Evolutionary conservation across 2,329 filamentous ascomycete genomes (phyloP).

Genomic region (Arthrobotrys sphaeroides): DNA sequence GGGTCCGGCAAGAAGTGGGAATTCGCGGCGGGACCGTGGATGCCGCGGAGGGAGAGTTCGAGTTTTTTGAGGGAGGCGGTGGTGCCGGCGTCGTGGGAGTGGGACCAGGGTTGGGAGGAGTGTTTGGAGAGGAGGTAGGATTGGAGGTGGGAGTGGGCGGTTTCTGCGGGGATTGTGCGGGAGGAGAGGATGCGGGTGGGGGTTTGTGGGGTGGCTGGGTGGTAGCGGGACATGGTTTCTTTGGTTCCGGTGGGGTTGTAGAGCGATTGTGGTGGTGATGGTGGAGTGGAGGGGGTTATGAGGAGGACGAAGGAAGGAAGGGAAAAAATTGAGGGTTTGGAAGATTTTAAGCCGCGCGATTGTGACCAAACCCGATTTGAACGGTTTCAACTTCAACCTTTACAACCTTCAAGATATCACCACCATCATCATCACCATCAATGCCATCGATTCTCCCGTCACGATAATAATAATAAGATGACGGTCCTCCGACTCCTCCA

Average conservation of each 20-base stretch:
- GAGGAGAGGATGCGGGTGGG: slow-evolving; percentile 37
- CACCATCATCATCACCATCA: background rate
- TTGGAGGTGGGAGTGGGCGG: slow-evolving; percentile 49
- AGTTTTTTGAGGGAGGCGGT: slow-evolving; percentile 48
- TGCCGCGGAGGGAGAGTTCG: slow-evolving; percentile 47
- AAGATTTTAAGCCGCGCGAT: no score
- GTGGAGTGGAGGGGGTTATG: background rate
- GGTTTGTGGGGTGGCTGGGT: slow-evolving; percentile 7
- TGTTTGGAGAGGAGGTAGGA: slow-evolving; percentile 42
- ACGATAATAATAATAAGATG: background rate
- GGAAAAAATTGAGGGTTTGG: no score
- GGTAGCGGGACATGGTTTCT: slow-evolving; percentile 39
- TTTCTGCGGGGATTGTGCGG: background rate
- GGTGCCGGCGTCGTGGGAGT: slow-evolving; percentile 49
- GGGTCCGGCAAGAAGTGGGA: slow-evolving; percentile 10
- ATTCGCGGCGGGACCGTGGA: slow-evolving; percentile 38
- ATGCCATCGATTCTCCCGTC: no score
- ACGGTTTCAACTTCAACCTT: background rate
- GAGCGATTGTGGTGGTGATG: background rate
- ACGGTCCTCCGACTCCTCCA: slow-evolving; percentile 11
- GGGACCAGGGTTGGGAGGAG: slow-evolving; percentile 48
- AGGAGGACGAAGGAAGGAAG: background rate
- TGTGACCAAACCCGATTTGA: no score
- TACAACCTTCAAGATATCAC: slow-evolving; percentile 4
- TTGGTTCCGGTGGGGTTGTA: background rate